Evolutionary conservation across 306 rosid genomes (phyloP).

Genomic region (Fagus crenata): DNA sequence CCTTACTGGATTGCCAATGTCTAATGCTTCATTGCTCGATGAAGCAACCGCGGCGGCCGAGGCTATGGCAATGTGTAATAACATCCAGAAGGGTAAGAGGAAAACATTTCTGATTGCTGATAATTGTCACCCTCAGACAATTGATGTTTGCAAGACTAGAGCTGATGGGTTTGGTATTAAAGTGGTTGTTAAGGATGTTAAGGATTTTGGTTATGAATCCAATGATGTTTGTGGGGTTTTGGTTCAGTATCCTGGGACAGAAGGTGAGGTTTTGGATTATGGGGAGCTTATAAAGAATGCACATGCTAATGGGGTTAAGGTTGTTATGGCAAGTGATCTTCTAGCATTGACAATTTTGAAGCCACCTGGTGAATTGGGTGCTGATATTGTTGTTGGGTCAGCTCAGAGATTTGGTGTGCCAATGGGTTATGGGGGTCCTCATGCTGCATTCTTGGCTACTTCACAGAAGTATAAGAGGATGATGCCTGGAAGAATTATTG

Average conservation of each 20-base stretch:
- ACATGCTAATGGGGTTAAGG: constrained; percentile 93
- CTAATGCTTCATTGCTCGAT: constrained; percentile 96
- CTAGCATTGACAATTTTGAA: constrained; percentile 83
- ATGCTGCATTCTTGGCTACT: constrained; percentile 95
- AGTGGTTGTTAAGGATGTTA: constrained; percentile 62
- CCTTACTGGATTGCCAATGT: constrained; percentile 97
- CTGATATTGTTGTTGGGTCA: constrained; percentile 96
- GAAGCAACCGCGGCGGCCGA: constrained; percentile 99
- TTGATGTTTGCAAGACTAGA: constrained; percentile 82
- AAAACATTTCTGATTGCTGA: constrained; percentile 82
- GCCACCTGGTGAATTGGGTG: constrained; percentile 96
- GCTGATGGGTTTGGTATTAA: constrained; percentile 92
- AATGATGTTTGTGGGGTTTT: constrained; percentile 98
- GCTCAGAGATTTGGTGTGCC: constrained; percentile 99
- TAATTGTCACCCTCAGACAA: constrained; percentile 92
- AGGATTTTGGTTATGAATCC: constrained; percentile 70
- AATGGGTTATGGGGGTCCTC: constrained; percentile 99
- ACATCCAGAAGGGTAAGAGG: constrained; percentile 87
- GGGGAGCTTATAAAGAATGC: constrained; percentile 87
- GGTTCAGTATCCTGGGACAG: constrained; percentile 98
- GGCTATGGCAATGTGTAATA: constrained; percentile 98
- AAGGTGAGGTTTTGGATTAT: constrained; percentile 95
- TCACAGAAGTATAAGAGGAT: constrained; percentile 98
- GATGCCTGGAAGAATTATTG: constrained; percentile 99
- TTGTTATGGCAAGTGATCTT: constrained; percentile 91